Base-by-base conservation (phyloP, 1,284 basidiomycete species). In the Sphaerobolus stellatus region DNA sequence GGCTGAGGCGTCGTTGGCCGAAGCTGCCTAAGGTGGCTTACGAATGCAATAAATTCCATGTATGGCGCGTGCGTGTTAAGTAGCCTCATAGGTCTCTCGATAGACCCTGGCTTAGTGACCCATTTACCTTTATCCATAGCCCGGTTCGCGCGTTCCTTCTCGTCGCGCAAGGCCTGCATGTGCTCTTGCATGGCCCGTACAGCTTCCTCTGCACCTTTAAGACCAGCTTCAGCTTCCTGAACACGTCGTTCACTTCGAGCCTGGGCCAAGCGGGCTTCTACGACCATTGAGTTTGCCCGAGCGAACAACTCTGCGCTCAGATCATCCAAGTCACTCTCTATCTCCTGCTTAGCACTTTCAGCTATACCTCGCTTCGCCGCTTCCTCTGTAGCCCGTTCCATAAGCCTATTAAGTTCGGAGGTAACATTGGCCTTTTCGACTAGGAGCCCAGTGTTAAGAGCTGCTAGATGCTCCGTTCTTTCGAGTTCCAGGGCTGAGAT, bases 331-430 rank as follows among this genome's bases (percentile, higher is more conserved):
- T 95, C 92, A 71, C 86, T 82, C 71, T 93, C 90, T 62, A 97
- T 95, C 52, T 88, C 88, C 22, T 74, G 78, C 41, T 90, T 83
- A 16, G 89, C 92, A 57, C 79, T 84, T 69, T 96, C 94, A 1
- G 95, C 96, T 67, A 93, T 88, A 16, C 94, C 94, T 18, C 94
- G 81, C 61, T 88, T 84, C 3, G 92, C 86, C 20, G 95, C 94
- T 72, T 98, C 96, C 64, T 97, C 94, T 13, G 94, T 92, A 20
- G 95, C 88, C 50, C 88, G 88, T 62, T 96, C 92, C 84, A 98
- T 98, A 60, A 99, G 78, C 28, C 93, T 83, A 62, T 88, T 96
- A 65, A 99, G 88, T 73, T 99, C 97, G 7, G 84, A 72, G 18
- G 90, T 93, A 57, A 99, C 94, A 69, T 96, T 89, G 28, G 83